These are phyloP conservation scores for Penicillium sumatraense DNA, from an alignment of 2,329 filamentous ascomycete genomes.

Conservation along the genomic window DNA sequence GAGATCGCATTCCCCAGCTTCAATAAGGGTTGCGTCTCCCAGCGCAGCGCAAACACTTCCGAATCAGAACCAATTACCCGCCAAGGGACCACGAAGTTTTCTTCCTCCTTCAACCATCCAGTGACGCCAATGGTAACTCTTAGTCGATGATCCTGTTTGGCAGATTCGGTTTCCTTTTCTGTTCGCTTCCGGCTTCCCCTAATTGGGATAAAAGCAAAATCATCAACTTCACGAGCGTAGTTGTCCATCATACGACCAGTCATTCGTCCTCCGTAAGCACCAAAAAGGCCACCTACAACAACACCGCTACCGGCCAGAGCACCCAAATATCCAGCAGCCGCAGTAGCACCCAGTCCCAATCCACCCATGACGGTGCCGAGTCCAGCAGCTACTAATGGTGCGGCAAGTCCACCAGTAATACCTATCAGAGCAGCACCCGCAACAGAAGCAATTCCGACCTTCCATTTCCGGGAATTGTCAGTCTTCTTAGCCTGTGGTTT, in stretches of 20 bases:
- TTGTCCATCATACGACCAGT: slow-evolving; percentile 84
- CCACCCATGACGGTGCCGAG: slow-evolving; percentile 80
- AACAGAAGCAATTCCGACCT: slow-evolving; percentile 84
- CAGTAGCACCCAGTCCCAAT: slow-evolving; percentile 72
- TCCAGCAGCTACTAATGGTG: slow-evolving; percentile 76
- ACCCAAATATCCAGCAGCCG: slow-evolving; percentile 78
- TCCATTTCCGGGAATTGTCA: slow-evolving; percentile 70
- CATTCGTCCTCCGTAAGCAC: slow-evolving; percentile 85
- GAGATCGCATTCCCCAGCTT: slow-evolving; percentile 80
- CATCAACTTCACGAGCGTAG: slow-evolving; percentile 83
- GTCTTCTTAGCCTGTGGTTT: slow-evolving; percentile 72
- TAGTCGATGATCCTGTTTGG: slow-evolving; percentile 65
- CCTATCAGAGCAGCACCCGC: slow-evolving; percentile 87
- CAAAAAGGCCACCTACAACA: slow-evolving; percentile 83
- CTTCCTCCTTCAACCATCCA: slow-evolving; percentile 76
- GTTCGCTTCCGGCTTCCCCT: slow-evolving; percentile 55
- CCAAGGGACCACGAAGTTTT: slow-evolving; percentile 80
- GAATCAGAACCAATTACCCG: slow-evolving; percentile 70
- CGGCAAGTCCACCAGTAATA: slow-evolving; percentile 77
- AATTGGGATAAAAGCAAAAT: slow-evolving; percentile 84
- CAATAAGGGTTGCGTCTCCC: slow-evolving; percentile 77
- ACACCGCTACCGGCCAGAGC: slow-evolving; percentile 78
- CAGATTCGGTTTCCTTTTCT: slow-evolving; percentile 44
- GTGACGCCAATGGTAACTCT: slow-evolving; percentile 82
- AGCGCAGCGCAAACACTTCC: slow-evolving; percentile 82